Conservation (phyloP, 2,329 filamentous ascomycete species). For the Pseudogymnoascus sp. region DNA sequence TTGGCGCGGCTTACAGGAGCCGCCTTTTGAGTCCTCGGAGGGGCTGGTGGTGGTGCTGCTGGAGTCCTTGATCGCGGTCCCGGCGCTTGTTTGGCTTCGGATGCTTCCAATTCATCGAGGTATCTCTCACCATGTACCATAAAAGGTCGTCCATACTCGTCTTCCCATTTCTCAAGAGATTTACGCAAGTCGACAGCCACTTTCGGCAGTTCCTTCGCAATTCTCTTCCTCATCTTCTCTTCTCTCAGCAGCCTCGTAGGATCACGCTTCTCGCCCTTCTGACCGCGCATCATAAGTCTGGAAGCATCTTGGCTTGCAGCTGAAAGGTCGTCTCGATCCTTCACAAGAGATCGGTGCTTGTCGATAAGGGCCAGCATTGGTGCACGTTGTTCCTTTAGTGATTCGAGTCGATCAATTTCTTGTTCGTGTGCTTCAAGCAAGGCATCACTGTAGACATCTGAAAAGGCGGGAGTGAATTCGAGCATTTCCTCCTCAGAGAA, state of each 20-base stretch:
- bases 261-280: constrained; percentile 90
- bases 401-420: constrained; percentile 75
- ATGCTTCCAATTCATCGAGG: constrained; percentile 69
- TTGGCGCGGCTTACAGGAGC: constrained; percentile 24
- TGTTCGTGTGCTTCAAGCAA: constrained; percentile 90
- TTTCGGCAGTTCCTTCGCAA: constrained; percentile 92
- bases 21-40: constrained; percentile 24
- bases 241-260: constrained; percentile 88
- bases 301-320: constrained; percentile 92
- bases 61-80: constrained; percentile 71
- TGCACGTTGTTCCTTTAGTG: constrained; percentile 76
- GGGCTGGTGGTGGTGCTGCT: constrained; percentile 48
- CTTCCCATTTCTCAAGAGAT: constrained; percentile 79
- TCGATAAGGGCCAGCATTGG: constrained; percentile 79
- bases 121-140: constrained; percentile 88
- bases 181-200: constrained; percentile 76
- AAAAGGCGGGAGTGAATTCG: constrained; percentile 93
- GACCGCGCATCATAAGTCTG: constrained; percentile 79
- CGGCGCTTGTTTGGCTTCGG: constrained; percentile 48
- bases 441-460: constrained; percentile 93
- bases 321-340: constrained; percentile 80
- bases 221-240: constrained; percentile 97
- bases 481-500: constrained; percentile 98
- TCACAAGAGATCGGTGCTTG: constrained; percentile 70
- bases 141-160: constrained; percentile 90